A percentile compares a stretch with the other conserved stretches of the same genome.
These are phyloP conservation scores for Xeromyces bisporus DNA, from an alignment of 495 filamentous ascomycete species.

Conservation along the genomic window DNA sequence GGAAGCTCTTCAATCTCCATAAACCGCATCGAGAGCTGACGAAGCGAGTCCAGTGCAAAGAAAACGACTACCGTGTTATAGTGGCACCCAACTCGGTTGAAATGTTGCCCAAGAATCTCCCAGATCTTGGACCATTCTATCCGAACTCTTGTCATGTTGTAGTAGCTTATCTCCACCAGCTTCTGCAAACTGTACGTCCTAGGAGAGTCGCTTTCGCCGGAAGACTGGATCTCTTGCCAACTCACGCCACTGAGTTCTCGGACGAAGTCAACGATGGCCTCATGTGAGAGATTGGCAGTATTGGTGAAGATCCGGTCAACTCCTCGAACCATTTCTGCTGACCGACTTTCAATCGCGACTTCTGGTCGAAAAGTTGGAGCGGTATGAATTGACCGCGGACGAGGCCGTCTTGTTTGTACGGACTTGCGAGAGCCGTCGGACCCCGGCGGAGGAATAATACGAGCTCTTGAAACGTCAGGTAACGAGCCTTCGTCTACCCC, in stretches of 20 bases:
- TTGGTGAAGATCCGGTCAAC: slow-evolving; percentile 94
- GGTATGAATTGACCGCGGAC: slow-evolving; percentile 46
- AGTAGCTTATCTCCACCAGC: slow-evolving; percentile 94
- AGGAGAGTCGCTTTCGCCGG: slow-evolving; percentile 84
- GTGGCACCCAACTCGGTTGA: slow-evolving; percentile 93
- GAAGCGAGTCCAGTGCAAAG: slow-evolving; percentile 86
- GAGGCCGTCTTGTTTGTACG: slow-evolving; percentile 43
- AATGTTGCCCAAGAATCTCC: slow-evolving; percentile 89
- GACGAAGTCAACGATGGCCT: slow-evolving; percentile 96
- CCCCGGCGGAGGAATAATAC: slow-evolving; percentile 41
- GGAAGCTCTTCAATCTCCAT: slow-evolving; percentile 96
- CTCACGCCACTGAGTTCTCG: slow-evolving; percentile 86
- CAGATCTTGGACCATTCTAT: slow-evolving; percentile 98
- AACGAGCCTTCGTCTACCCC: slow-evolving; percentile 85
- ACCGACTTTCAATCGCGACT: slow-evolving; percentile 80
- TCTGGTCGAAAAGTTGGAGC: slow-evolving; percentile 60
- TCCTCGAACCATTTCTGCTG: slow-evolving; percentile 77
- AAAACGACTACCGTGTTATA: slow-evolving; percentile 90
- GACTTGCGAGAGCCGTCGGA: slow-evolving; percentile 41
- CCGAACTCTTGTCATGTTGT: slow-evolving; percentile 96
- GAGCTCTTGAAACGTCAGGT: slow-evolving; percentile 78
- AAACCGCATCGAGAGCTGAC: slow-evolving; percentile 94
- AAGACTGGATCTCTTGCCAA: slow-evolving; percentile 97
- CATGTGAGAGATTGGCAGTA: slow-evolving; percentile 79
- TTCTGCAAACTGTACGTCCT: slow-evolving; percentile 95